These are phyloP conservation scores for Pulveroboletus sp. DNA, from an alignment of 768 basidiomycete genomes.

Conservation along the genomic window DNA sequence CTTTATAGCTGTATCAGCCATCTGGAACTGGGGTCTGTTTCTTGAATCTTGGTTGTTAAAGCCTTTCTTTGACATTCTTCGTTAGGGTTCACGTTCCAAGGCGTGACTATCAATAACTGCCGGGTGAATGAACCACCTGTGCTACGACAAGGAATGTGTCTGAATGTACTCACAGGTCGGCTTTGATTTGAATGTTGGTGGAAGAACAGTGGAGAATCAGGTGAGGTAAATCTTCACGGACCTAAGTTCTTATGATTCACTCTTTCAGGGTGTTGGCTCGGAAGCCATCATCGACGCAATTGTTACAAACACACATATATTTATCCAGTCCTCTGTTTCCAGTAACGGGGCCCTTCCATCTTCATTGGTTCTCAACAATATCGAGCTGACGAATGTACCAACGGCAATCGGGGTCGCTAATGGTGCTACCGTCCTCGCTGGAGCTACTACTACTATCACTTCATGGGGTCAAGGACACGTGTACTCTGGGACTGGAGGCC, in stretches of 20 bases:
- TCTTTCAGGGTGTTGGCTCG: conserved; percentile 38
- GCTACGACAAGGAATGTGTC: neutral
- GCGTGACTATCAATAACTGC: conserved; percentile 44
- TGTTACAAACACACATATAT: conserved; percentile 43
- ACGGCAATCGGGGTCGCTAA: conserved; percentile 30
- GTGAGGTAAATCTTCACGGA: conserved; percentile 16
- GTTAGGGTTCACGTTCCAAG: conserved; percentile 52
- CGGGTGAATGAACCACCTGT: conserved; percentile 4
- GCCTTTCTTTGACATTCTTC: conserved; percentile 1
- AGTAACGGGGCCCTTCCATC: conserved; percentile 29
- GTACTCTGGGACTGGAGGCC: conserved; percentile 50
- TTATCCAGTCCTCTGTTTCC: conserved; percentile 37
- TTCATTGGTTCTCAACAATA: conserved; percentile 36
- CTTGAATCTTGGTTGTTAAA: neutral
- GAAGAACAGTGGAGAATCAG: conserved; percentile 29
- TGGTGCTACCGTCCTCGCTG: conserved; percentile 34
- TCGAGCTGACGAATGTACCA: conserved; percentile 32
- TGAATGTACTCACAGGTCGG: conserved; percentile 32
- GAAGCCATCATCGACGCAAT: conserved; percentile 46
- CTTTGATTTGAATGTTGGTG: conserved; percentile 44
- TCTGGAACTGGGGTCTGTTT: conserved; percentile 43
- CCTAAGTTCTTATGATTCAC: neutral
- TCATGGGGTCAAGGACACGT: conserved; percentile 79
- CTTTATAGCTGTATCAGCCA: conserved; percentile 24
- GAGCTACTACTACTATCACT: conserved; percentile 33